Evolutionary conservation across 768 basidiomycete genomes (phyloP), one percentile per base, ranked within the genome.

Genomic region (Trametes gibbosa): DNA sequence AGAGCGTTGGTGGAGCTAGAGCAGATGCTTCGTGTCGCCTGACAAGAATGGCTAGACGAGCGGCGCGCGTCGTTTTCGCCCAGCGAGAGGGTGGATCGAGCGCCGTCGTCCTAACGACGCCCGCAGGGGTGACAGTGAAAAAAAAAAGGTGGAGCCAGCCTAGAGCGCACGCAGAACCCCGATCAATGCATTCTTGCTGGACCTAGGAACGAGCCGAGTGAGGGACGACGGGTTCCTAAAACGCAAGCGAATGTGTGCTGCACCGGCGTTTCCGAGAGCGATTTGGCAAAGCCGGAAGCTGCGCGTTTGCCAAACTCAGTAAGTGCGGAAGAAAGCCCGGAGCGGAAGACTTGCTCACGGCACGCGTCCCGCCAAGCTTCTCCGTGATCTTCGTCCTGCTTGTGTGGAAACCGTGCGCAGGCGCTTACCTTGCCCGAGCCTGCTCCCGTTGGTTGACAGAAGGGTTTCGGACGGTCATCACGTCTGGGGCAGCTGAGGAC

Each of bases 101-200:
- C 24, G 47, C 39, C 52, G 53, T 60, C 40, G 59, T 54, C 59
- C 45, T 55, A 54, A 32, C 59, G 53, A 60, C 53, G 21, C 34
- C 52, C 59, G 53, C 59, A 60, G 58, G 54, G 8, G 21, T 16
- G 37, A 27, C n/a, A 24, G 54, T 13, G 29, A 48, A 21, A 34
- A 17, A 46, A 19, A 24, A 17, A 46, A 19, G 16, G 32, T 49
- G 48, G 48, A 34, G 48, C 32, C 12, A 13, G 13, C 9, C 41
- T 48, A 46, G 46, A 47, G 45, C 45, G 53, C 42, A 13, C 23
- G 32, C 13, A 5, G 9, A 2, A 39, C 19, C 35, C 54, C 46
- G 46, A 46, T 55, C 52, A 34, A n/a, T 39, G 45, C 25, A 55
- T 47, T 55, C 37, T 5, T 37, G 23, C 24, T 41, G n/a, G 21